Conservation (phyloP, 345 rosid species). For the Citrus sp. region DNA sequence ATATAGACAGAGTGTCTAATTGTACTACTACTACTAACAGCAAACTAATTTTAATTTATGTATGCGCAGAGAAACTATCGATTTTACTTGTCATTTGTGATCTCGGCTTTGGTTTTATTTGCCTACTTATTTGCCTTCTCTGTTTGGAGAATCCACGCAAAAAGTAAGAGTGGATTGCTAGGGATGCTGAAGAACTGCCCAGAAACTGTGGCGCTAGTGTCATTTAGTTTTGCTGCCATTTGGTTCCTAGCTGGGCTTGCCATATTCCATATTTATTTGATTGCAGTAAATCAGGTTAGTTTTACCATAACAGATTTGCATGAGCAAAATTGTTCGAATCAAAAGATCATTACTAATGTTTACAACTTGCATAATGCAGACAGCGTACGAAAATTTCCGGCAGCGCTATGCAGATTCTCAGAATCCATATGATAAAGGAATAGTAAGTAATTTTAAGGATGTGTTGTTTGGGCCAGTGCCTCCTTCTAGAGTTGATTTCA, state of each 20-base stretch:
- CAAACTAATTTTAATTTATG: background rate
- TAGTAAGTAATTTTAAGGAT: constrained; percentile 22
- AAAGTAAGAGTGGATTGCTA: constrained; percentile 16
- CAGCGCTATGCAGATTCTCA: constrained; percentile 14
- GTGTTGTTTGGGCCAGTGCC: constrained; percentile 19
- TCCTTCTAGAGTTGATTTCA: constrained; percentile 34
- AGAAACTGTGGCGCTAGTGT: constrained; percentile 24
- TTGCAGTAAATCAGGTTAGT: constrained; percentile 36
- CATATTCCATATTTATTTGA: constrained; percentile 27
- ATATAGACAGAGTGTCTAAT: background rate
- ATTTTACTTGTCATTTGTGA: constrained; percentile 26
- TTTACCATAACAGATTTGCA: background rate
- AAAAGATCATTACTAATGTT: background rate
- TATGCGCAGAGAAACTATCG: constrained; percentile 39
- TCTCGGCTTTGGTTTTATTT: constrained; percentile 29
- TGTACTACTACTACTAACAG: background rate
- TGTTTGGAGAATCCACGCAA: constrained; percentile 22
- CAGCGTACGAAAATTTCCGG: constrained; percentile 35
- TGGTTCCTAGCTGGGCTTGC: constrained; percentile 33
- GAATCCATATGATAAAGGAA: constrained; percentile 32
- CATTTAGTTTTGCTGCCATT: constrained; percentile 30
- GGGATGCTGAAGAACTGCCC: constrained; percentile 29
- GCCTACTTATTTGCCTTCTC: constrained; percentile 29
- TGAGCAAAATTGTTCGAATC: background rate
- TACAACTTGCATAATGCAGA: constrained; percentile 18